Conservation (phyloP, 495 filamentous ascomycete genomes). For the Podospora didyma region DNA sequence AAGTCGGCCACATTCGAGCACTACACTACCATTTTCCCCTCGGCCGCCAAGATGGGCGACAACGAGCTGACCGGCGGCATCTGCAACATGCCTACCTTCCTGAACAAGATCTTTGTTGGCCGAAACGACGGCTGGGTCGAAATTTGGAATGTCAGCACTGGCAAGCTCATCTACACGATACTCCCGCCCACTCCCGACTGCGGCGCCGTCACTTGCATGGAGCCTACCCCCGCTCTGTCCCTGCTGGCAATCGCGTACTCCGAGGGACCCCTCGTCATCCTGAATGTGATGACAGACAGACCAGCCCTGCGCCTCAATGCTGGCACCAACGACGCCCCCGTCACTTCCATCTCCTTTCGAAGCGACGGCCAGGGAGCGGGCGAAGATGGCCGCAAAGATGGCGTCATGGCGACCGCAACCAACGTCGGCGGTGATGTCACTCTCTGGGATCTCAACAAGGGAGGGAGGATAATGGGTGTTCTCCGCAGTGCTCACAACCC, state of each 20-base stretch:
- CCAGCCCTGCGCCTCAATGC: constrained; percentile 61
- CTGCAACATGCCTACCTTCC: constrained; percentile 81
- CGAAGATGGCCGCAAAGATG: constrained; percentile 71
- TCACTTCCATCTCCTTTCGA: constrained; percentile 85
- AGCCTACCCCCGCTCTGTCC: constrained; percentile 77
- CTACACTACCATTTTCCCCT: constrained; percentile 72
- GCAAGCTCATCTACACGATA: constrained; percentile 82
- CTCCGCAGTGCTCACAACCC: constrained; percentile 82
- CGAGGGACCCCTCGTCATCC: constrained; percentile 70
- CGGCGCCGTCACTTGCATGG: constrained; percentile 75
- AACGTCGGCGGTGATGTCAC: constrained; percentile 75
- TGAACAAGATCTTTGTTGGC: constrained; percentile 93
- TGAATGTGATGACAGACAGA: constrained; percentile 74
- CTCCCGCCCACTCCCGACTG: constrained; percentile 60
- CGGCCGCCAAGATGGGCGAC: constrained; percentile 41
- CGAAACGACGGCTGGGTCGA: constrained; percentile 84
- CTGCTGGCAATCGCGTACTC: constrained; percentile 85
- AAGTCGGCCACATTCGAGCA: constrained; percentile 79
- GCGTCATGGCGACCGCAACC: constrained; percentile 82
- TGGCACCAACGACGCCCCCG: constrained; percentile 49
- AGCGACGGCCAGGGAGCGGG: constrained; percentile 89
- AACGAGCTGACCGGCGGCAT: constrained; percentile 67
- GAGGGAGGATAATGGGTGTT: constrained; percentile 74
- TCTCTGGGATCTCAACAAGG: constrained; percentile 91
- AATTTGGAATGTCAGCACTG: constrained; percentile 94